Conservation (phyloP, 2,329 filamentous ascomycete genomes). For the Exophiala viscosa region DNA sequence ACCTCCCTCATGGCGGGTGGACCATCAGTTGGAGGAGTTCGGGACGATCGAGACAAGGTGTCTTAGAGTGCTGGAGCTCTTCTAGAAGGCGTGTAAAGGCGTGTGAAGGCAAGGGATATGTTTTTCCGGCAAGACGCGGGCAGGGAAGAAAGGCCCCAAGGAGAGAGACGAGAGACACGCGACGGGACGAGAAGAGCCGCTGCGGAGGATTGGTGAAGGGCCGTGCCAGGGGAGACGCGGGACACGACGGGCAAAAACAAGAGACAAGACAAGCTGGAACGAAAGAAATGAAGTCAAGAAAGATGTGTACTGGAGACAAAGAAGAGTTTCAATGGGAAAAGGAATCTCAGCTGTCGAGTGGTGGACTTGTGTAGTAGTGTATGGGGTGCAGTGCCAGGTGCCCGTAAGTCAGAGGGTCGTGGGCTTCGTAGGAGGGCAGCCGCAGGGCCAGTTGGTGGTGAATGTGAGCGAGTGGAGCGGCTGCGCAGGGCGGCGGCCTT, state of each 20-base stretch:
- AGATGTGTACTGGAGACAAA: slow-evolving; percentile 1
- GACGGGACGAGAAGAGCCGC: background rate
- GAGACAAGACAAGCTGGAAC: slow-evolving; percentile 5
- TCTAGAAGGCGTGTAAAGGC: slow-evolving; percentile 27
- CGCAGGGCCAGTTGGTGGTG: background rate
- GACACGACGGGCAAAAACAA: slow-evolving; percentile 4
- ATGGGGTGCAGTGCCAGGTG: background rate
- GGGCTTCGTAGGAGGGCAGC: background rate
- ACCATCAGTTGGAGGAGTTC: slow-evolving; percentile 39
- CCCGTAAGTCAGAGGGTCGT: background rate
- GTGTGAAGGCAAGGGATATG: slow-evolving; percentile 32
- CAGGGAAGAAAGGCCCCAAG: background rate
- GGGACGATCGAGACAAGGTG: slow-evolving; percentile 31
- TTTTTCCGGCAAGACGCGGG: slow-evolving; percentile 13
- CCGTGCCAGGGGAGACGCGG: background rate
- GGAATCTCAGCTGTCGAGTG: slow-evolving; percentile 10
- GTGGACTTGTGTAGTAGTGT: no score
- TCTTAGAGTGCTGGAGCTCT: slow-evolving; percentile 32
- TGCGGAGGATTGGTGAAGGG: background rate
- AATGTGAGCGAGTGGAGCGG: background rate
- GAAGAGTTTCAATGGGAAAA: slow-evolving; percentile 5
- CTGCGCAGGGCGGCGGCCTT: background rate
- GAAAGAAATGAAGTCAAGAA: slow-evolving; percentile 5
- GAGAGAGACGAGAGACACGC: slow-evolving; percentile 15
- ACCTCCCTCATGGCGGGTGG: slow-evolving; percentile 37